phyloP scores from a whole-genome alignment of 257 asterid genomes.

The Ligustrum vulgare region DNA sequence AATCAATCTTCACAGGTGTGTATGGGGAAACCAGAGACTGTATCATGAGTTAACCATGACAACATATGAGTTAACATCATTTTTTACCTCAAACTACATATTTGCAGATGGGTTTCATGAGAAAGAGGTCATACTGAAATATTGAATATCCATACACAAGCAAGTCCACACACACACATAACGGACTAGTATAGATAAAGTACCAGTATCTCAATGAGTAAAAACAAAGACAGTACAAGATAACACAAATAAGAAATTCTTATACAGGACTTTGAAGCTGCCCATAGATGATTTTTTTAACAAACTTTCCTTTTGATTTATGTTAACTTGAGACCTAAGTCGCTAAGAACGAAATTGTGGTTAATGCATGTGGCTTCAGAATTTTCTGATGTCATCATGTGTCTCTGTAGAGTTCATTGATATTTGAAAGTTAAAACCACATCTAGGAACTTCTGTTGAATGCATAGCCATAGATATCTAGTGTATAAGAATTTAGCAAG shows the following conservation, averaged over 20 bases:
- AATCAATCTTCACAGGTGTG: conserved; percentile 46
- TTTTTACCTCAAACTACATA: background rate
- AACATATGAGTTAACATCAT: conserved; percentile 16
- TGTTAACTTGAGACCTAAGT: background rate
- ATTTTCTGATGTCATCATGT: background rate
- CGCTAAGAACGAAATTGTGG: background rate
- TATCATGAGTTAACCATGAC: conserved; percentile 28
- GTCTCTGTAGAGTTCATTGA: background rate
- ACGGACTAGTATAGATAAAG: background rate
- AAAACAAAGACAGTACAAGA: background rate
- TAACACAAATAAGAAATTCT: background rate
- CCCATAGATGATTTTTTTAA: background rate
- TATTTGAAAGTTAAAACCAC: background rate
- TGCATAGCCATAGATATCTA: background rate
- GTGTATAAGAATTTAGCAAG: background rate
- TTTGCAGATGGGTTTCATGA: background rate
- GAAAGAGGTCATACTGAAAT: background rate
- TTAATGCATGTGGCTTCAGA: background rate
- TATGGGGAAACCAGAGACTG: conserved; percentile 68
- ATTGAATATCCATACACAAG: background rate
- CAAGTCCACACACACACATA: background rate
- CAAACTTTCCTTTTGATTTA: background rate
- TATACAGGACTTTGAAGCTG: background rate
- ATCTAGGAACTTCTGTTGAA: background rate
- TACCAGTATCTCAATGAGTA: background rate